Conservation (phyloP, 169 alveolate species). For the Babesia caballi region DNA sequence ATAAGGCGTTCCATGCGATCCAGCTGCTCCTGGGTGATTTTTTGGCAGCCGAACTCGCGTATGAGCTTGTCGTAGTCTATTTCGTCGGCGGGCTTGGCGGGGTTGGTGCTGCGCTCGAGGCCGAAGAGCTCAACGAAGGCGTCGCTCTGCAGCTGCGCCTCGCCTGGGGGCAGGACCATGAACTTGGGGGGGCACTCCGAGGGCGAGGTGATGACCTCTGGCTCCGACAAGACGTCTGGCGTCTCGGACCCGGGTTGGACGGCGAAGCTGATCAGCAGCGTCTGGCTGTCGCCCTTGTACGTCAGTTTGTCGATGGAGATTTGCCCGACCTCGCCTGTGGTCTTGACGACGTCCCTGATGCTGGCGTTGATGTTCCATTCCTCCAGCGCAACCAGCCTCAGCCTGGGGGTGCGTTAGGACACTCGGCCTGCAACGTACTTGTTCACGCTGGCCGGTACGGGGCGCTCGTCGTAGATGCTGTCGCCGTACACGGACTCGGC, state of each 20-base stretch:
- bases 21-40: conserved; percentile 79
- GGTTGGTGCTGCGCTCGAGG: conserved; percentile 53
- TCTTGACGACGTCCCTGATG: conserved; percentile 30
- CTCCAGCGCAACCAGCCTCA: conserved; percentile 58
- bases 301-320: conserved; percentile 48
- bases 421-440: conserved; percentile 3
- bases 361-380: conserved; percentile 55
- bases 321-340: conserved; percentile 60
- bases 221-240: conserved; percentile 48
- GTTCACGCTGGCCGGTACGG: conserved; percentile 61
- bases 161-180: conserved; percentile 58
- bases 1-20: conserved; percentile 80
- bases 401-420: conserved; percentile 34
- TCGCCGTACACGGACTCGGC: conserved; percentile 78
- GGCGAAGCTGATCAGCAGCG: conserved; percentile 24
- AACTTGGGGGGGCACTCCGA: conserved; percentile 64
- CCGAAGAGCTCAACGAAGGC: conserved; percentile 45
- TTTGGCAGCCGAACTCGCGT: conserved; percentile 91
- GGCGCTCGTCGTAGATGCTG: conserved; percentile 69
- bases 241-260: conserved; percentile 37
- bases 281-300: conserved; percentile 40
- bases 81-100: conserved; percentile 69
- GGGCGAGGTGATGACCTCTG: conserved; percentile 22
- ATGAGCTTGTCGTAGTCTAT: conserved; percentile 91
- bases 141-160: conserved; percentile 36